Base-by-base conservation (phyloP, 2,329 filamentous ascomycete species). In the Falciphora oryzae region DNA sequence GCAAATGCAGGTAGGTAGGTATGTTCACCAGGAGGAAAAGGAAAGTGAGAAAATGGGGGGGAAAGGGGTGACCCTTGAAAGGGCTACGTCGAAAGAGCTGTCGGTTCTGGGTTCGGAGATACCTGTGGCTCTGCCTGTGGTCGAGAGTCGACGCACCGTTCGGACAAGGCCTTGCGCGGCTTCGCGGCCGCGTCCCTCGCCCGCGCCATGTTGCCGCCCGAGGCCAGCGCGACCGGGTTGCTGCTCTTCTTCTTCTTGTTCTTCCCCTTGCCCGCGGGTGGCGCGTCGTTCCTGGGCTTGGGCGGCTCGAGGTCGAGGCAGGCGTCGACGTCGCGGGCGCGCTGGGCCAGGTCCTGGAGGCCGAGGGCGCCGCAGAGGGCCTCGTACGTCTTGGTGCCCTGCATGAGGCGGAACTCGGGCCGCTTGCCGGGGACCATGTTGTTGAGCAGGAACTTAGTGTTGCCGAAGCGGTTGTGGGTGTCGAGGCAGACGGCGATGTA, bases 381-480 rank as follows among this genome's bases (percentile, higher is more conserved):
- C 11, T 77, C 78, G 72, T 97, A 97, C 69, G 84, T 89, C 77
- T 89, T 93, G 66, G 84, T 83, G 60, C 79, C 76, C 67, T 85
- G 86, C 69, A 95, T 81, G 4, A 80, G 75, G 65, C 83, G 81
- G 73, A 89, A 90, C 1, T 80, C 80, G 56, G 84, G 80, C 61
- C 86, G 81, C 74, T 93, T 96, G 22, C 93, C 92, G 0, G 93
- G 92, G 29, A 98, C 86, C 76, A 97, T 85, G 75, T 97, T 92
- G 57, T 86, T 85, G 32, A 99, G 85, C 38, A 95, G 81, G 74
- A 90, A 99, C 75, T 99, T 99, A 6, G 93, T 97, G 78, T 99
- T 99, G 59, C 90, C 89, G 75, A 89, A 95, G 67, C 88, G 87
- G 75, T 99, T 98, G 73, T 94, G 88, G 16, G 92, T 86, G 65